Percentiles rank a stretch among this genome's conserved stretches.
Evolutionary conservation across 225 moss, liverwort and hornwort genomes (phyloP).

Genomic region (Polytrichum commune): DNA sequence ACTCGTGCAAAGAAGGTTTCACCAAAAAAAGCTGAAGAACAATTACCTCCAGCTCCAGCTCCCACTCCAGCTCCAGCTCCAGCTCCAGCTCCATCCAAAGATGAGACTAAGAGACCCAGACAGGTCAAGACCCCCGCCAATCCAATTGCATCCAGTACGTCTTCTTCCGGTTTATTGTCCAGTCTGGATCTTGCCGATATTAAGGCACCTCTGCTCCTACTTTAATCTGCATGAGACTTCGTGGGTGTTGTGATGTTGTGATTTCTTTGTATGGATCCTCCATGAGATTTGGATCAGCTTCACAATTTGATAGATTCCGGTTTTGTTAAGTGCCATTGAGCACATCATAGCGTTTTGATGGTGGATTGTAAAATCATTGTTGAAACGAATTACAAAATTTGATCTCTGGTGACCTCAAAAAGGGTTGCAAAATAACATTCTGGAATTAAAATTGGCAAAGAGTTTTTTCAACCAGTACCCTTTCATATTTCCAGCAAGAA

Average conservation of each 20-base stretch:
- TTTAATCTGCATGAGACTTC: not conserved
- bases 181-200: constrained; percentile 3
- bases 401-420: too few species aligned
- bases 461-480: too few species aligned
- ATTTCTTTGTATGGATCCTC: not conserved
- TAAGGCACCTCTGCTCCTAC: not conserved
- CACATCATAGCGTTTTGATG: too few species aligned
- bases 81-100: constrained; percentile 12
- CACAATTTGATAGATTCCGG: not conserved
- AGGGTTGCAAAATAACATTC: too few species aligned
- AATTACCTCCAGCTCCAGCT: constrained; percentile 3
- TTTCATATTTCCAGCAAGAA: too few species aligned
- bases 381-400: too few species aligned
- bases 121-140: constrained; percentile 20
- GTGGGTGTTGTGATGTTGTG: not conserved
- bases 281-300: not conserved
- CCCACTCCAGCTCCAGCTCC: constrained; percentile 4
- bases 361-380: too few species aligned
- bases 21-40: constrained; percentile 12
- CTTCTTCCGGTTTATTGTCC: constrained; percentile 3
- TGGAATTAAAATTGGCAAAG: too few species aligned
- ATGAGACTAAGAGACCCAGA: constrained; percentile 20
- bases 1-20: constrained; percentile 12
- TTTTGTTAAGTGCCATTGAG: not conserved
- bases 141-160: constrained; percentile 31